A percentile compares a stretch with the other conserved stretches of the same genome.
These are phyloP conservation scores for Entophlyctis luteolus DNA, from an alignment of 192 early-diverging fungal genomes.

Conservation along the genomic window DNA sequence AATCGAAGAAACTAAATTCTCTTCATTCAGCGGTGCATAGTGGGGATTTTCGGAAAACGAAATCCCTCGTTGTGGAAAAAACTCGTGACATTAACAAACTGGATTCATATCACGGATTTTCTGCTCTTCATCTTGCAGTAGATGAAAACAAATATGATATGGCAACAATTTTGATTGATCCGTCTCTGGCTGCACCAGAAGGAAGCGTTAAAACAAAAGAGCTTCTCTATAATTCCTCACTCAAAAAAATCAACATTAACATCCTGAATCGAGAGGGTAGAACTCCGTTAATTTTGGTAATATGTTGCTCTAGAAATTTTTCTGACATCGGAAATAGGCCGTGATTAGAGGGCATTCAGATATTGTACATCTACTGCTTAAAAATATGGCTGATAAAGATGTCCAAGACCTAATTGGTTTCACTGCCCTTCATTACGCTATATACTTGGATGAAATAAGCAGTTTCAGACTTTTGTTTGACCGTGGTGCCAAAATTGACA, in stretches of 20 bases:
- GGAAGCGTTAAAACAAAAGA: neutral
- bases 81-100: constrained; percentile 41
- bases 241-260: constrained; percentile 30
- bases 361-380: constrained; percentile 31
- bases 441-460: constrained; percentile 23
- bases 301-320: neutral
- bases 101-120: constrained; percentile 39
- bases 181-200: constrained; percentile 6
- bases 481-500: constrained; percentile 6
- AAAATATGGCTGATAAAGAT: constrained; percentile 24
- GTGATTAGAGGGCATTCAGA: constrained; percentile 25
- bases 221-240: neutral
- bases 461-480: constrained; percentile 22
- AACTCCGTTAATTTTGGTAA: constrained; percentile 26
- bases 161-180: constrained; percentile 25
- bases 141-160: constrained; percentile 28
- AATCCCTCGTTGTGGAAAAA: constrained; percentile 27
- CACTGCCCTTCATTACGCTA: constrained; percentile 32
- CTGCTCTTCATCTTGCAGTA: constrained; percentile 42
- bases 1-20: constrained; percentile 40
- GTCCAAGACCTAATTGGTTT: constrained; percentile 33
- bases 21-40: constrained; percentile 37
- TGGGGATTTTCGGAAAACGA: constrained; percentile 33
- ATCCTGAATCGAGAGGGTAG: constrained; percentile 22
- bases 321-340: constrained; percentile 15